phyloP scores from a whole-genome alignment of 2,329 filamentous ascomycete species.

The Ceratocystis cubensis region DNA sequence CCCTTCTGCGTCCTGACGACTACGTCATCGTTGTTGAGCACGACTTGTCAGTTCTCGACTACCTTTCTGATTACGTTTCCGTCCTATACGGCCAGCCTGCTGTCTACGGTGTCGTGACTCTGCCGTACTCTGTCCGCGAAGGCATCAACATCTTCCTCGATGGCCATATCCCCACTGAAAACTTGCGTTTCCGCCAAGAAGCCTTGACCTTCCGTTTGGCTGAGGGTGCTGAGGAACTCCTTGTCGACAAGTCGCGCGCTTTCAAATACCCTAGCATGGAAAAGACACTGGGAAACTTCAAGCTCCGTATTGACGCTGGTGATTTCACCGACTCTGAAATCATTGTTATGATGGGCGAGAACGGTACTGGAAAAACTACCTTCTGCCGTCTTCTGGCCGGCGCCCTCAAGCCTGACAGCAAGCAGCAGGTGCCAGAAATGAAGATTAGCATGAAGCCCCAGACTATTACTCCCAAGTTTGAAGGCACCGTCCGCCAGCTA shows the following conservation, averaged over 20 bases:
- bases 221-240: slow-evolving; percentile 78
- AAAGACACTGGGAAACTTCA: slow-evolving; percentile 84
- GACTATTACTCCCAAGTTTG: slow-evolving; percentile 97
- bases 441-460: slow-evolving; percentile 99
- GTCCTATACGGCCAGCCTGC: slow-evolving; percentile 92
- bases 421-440: slow-evolving; percentile 72
- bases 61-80: slow-evolving; percentile 96
- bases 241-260: slow-evolving; percentile 68
- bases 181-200: slow-evolving; percentile 94
- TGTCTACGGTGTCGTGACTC: slow-evolving; percentile 92
- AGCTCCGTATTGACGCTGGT: slow-evolving; percentile 67
- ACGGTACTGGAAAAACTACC: slow-evolving; percentile 97
- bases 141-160: slow-evolving; percentile 99
- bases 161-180: slow-evolving; percentile 95
- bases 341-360: slow-evolving; percentile 99
- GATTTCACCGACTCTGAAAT: slow-evolving; percentile 97
- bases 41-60: slow-evolving; percentile 96
- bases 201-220: slow-evolving; percentile 90
- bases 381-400: slow-evolving; percentile 96
- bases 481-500: slow-evolving; percentile 88
- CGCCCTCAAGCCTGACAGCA: slow-evolving; percentile 78
- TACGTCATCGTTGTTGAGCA: slow-evolving; percentile 99
- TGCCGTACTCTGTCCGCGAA: slow-evolving; percentile 91
- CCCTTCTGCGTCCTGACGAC: slow-evolving; percentile 73
- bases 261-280: slow-evolving; percentile 85